These are phyloP conservation scores for Oryza nivara DNA, from an alignment of 176 grass and related monocot species.

Conservation along the genomic window DNA sequence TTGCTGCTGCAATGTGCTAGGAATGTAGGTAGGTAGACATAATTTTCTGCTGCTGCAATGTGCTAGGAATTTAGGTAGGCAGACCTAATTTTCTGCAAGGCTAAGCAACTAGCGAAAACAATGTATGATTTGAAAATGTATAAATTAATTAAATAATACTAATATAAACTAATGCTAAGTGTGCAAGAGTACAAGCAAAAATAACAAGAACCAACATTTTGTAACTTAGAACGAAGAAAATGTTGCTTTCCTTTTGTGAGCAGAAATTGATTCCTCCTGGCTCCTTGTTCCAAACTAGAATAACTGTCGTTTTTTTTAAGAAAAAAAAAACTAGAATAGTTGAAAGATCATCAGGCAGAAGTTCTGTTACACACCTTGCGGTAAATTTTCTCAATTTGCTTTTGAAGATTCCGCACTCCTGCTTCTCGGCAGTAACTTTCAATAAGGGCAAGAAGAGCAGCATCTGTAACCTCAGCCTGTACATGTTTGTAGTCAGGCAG, in stretches of 20 bases:
- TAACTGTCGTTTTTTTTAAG: not conserved
- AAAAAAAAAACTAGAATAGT: not conserved
- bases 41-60: constrained; percentile 1
- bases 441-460: constrained; percentile 86
- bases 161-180: constrained; percentile 13
- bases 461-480: constrained; percentile 96
- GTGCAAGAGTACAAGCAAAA: not conserved
- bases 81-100: not conserved
- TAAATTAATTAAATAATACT: constrained; percentile 16
- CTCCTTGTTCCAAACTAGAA: constrained; percentile 27
- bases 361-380: constrained; percentile 66
- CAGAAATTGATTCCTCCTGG: not conserved
- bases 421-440: constrained; percentile 99
- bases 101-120: not conserved
- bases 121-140: not conserved
- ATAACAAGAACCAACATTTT: not conserved
- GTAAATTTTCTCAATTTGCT: constrained; percentile 99
- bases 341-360: constrained; percentile 41
- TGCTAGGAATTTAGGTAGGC: not conserved
- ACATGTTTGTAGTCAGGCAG: constrained; percentile 35
- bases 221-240: constrained; percentile 3
- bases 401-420: constrained; percentile 98
- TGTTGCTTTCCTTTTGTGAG: constrained; percentile 14
- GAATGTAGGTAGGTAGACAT: not conserved
- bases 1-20: not conserved